Evolutionary conservation across 495 filamentous ascomycete species (phyloP).

Genomic region (Tuber calosporum): DNA sequence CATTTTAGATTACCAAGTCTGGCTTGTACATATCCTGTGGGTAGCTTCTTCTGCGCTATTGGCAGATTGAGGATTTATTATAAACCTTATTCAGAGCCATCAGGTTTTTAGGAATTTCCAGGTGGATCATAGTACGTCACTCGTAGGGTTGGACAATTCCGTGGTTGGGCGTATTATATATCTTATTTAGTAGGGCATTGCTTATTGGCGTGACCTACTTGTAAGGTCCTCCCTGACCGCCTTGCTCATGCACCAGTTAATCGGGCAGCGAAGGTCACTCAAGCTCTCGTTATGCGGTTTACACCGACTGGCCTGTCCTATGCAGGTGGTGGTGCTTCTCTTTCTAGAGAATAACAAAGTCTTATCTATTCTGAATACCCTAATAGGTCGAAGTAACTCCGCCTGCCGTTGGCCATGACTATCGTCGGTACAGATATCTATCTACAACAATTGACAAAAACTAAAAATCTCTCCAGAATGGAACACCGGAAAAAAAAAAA

Average conservation of each 20-base stretch:
- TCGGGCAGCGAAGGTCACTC: not conserved
- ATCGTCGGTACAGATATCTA: not conserved
- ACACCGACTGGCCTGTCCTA: not conserved
- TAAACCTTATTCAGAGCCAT: not conserved
- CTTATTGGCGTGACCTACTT: not conserved
- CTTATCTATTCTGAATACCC: not conserved
- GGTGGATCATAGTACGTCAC: not conserved
- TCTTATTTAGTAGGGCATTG: not conserved
- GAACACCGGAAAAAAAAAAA: not conserved
- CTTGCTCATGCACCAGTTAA: not conserved
- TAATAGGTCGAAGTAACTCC: not conserved
- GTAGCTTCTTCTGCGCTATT: not conserved
- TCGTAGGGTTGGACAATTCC: not conserved
- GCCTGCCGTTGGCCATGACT: not conserved
- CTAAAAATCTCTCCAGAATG: not conserved
- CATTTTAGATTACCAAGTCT: not conserved
- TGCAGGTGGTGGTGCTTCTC: not conserved
- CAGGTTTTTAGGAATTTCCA: not conserved
- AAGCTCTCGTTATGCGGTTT: not conserved
- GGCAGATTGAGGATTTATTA: not conserved
- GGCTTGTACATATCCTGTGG: not conserved
- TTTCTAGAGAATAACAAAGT: not conserved
- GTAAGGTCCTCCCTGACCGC: not conserved
- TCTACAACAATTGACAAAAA: not conserved
- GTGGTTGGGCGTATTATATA: not conserved